These are phyloP conservation scores for Elsinoe necatrix DNA, from an alignment of 2,329 filamentous ascomycete genomes.

Conservation along the genomic window DNA sequence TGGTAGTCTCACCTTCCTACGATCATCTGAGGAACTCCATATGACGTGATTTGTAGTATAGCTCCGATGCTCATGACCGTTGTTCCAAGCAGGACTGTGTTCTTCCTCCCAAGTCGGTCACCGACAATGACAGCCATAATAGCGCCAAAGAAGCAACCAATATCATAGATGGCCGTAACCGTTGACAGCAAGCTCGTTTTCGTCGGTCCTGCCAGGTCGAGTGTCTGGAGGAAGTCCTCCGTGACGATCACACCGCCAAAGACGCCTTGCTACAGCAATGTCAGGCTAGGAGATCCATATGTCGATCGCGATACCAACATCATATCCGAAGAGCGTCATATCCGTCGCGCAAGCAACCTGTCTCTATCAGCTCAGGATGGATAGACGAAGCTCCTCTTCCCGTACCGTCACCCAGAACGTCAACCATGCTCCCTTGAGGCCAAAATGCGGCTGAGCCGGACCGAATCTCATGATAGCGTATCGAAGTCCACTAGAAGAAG, in stretches of 20 bases:
- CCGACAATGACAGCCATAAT: slow-evolving; percentile 42
- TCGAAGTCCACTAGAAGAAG: not conserved
- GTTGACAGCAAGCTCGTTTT: slow-evolving; percentile 29
- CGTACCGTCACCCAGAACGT: slow-evolving; percentile 47
- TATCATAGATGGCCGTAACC: slow-evolving; percentile 50
- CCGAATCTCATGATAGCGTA: not conserved
- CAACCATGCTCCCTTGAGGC: slow-evolving; percentile 47
- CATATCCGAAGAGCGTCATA: slow-evolving; percentile 38
- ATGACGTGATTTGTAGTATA: slow-evolving; percentile 41
- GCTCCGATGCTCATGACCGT: slow-evolving; percentile 43
- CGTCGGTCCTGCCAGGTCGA: slow-evolving; percentile 32
- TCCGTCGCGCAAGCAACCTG: slow-evolving; percentile 37
- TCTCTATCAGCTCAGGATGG: slow-evolving; percentile 23
- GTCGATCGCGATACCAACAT: slow-evolving; percentile 1
- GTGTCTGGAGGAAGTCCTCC: slow-evolving; percentile 42
- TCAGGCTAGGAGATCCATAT: not conserved
- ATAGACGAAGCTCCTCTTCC: not conserved
- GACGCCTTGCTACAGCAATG: slow-evolving; percentile 39
- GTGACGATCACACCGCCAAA: slow-evolving; percentile 50
- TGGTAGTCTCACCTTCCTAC: slow-evolving; percentile 31
- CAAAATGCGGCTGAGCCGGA: slow-evolving; percentile 39
- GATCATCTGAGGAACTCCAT: slow-evolving; percentile 42
- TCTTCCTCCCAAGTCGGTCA: slow-evolving; percentile 42
- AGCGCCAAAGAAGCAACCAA: slow-evolving; percentile 53
- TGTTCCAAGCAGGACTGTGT: slow-evolving; percentile 40